phyloP scores from a whole-genome alignment of 202 grass and related monocot species.

The Hordeum pubiflorum region DNA sequence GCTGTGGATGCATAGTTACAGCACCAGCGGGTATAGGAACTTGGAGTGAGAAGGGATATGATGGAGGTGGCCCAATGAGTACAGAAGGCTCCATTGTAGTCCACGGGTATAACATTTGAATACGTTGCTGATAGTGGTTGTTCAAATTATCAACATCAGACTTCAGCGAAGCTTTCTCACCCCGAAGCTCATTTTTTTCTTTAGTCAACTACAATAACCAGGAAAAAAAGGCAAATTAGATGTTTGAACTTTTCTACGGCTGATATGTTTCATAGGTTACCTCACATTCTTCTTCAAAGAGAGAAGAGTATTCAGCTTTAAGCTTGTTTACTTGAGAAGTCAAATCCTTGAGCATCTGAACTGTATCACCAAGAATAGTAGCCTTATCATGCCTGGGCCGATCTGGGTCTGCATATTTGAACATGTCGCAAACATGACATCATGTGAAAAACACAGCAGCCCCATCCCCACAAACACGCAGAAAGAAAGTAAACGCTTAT shows the following conservation, averaged over 20 bases:
- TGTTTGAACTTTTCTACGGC: background rate
- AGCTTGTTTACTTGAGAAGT: slow-evolving; percentile 66
- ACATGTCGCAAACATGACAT: slow-evolving; percentile 7
- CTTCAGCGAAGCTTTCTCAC: slow-evolving; percentile 78
- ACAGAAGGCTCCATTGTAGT: slow-evolving; percentile 65
- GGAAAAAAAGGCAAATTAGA: slow-evolving; percentile 1
- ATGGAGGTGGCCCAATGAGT: slow-evolving; percentile 43
- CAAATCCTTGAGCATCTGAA: slow-evolving; percentile 84
- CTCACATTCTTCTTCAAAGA: slow-evolving; percentile 77
- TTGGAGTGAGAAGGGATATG: slow-evolving; percentile 62
- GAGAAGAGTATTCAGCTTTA: slow-evolving; percentile 70
- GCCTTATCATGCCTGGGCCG: slow-evolving; percentile 81
- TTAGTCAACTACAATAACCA: slow-evolving; percentile 54
- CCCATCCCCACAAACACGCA: background rate
- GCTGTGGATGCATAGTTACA: slow-evolving; percentile 55
- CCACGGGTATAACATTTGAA: slow-evolving; percentile 61
- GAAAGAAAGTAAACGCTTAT: background rate
- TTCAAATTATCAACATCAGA: slow-evolving; percentile 69
- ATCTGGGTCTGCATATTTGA: slow-evolving; percentile 61
- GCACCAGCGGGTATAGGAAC: slow-evolving; percentile 52
- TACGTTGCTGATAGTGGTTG: slow-evolving; percentile 61
- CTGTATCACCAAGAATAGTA: slow-evolving; percentile 66
- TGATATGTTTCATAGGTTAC: slow-evolving; percentile 35
- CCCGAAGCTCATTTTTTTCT: slow-evolving; percentile 86
- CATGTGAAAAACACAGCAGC: background rate